Evolutionary conservation across 75 land plant species (phyloP).

Genomic region (Sequoia sempervirens): DNA sequence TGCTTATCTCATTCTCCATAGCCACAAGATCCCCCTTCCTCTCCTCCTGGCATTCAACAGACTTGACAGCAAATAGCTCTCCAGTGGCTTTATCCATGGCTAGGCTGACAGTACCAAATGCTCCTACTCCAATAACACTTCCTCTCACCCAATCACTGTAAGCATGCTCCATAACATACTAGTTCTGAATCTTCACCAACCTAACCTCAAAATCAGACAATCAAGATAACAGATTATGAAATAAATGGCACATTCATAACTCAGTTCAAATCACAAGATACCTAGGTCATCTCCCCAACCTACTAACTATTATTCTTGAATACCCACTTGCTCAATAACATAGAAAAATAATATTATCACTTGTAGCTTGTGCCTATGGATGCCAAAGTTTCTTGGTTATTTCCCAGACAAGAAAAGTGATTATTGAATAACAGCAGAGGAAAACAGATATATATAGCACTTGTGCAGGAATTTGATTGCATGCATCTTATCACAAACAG

Average conservation of each 20-base stretch:
- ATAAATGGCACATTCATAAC: too few relatives aligned
- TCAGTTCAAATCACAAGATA: background rate
- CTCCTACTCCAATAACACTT: slow-evolving; percentile 35
- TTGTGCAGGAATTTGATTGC: background rate
- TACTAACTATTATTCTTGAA: background rate
- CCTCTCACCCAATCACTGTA: slow-evolving; percentile 40
- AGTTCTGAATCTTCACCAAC: background rate
- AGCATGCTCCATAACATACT: background rate
- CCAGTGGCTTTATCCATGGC: slow-evolving; percentile 39
- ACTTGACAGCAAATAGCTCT: slow-evolving; percentile 49
- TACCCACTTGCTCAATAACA: background rate
- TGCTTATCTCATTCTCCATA: slow-evolving; percentile 37
- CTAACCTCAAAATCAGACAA: background rate
- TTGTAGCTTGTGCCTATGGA: background rate
- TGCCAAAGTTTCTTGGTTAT: background rate
- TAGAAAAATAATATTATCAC: too few relatives aligned
- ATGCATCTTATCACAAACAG: too few relatives aligned
- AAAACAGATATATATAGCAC: background rate
- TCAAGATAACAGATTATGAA: background rate
- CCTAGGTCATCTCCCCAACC: background rate
- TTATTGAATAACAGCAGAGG: background rate
- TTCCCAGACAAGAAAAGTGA: background rate
- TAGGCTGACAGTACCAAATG: slow-evolving; percentile 46
- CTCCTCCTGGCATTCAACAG: slow-evolving; percentile 10
- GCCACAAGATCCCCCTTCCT: slow-evolving; percentile 9